Base-by-base conservation (phyloP, 192 early-diverging fungal genomes). In the Coemansia sp. region DNA sequence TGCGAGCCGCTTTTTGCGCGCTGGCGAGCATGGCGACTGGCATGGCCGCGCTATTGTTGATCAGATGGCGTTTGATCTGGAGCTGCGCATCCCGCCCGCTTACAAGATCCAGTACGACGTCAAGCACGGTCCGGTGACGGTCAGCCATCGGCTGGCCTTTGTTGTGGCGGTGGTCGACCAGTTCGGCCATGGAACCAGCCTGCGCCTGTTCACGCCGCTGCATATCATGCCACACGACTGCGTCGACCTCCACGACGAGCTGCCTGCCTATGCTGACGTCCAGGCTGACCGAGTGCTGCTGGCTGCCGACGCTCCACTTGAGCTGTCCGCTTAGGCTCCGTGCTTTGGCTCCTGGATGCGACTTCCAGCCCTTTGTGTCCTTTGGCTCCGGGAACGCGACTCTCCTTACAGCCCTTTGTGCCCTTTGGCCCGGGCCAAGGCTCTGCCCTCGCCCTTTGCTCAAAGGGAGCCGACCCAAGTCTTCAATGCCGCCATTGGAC, bases 51-150 rank as follows among this genome's bases (percentile, higher is more conserved):
- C 62, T 2, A 72, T 79, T 21, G 68, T 79, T 14, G 76, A 79
- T 38, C 76, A 79, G 69, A 53, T 62, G 71, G 69, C 70, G 5
- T 79, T 79, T 57, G 76, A 79, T 23, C 52, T 79, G 57, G 76
- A 73, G 63, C 67, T 79, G 53, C 59, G 63, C 59, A 79, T 79
- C 20, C 76, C 76, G 44, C 65, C 66, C 34, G 76, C 76, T 9
- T 79, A 79, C 52, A 68, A 69, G 59, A 79, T 79, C 40, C 76
- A 79, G 64, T 79, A 79, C 26, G 76, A 79, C 42, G 64, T 79
- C 51, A 72, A 70, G 38, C 76, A 79, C 21, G 76, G 76, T 3
- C 60, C 71, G 15, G 76, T 79, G 28, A 79, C 76, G 15, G 76
- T 79, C 57, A 70, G 67, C 52, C 76, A 79, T 25, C 66, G 76